Conservation (phyloP, 345 rosid species). For the Psidium guajava region DNA sequence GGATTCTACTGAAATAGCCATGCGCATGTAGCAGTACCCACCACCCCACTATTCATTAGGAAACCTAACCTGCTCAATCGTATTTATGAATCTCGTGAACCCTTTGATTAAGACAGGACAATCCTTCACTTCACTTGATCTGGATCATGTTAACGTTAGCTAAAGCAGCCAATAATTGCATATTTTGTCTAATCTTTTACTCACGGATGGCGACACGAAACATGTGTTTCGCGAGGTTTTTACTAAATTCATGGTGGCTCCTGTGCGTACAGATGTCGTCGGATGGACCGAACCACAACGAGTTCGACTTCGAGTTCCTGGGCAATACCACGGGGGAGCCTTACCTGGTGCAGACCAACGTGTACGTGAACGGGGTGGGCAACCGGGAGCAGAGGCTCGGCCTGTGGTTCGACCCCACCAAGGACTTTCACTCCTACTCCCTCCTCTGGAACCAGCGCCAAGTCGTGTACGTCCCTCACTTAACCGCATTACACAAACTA, state of each 20-base stretch:
- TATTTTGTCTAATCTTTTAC: neutral
- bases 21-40: neutral
- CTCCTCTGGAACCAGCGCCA: conserved; percentile 74
- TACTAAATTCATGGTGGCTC: neutral
- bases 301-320: conserved; percentile 92
- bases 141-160: too few species aligned
- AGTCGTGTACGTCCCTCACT: conserved; percentile 53
- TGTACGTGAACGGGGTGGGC: conserved; percentile 87
- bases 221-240: neutral
- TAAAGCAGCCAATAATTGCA: neutral
- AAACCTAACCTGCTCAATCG: neutral
- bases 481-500: neutral
- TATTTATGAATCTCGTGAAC: conserved; percentile 6
- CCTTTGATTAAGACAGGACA: neutral
- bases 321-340: conserved; percentile 96
- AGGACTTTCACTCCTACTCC: conserved; percentile 80
- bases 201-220: neutral
- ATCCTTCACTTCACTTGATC: neutral
- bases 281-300: conserved; percentile 82
- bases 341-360: conserved; percentile 75
- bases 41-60: neutral
- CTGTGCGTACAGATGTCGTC: conserved; percentile 82
- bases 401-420: conserved; percentile 97
- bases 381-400: conserved; percentile 86
- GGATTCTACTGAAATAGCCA: neutral